phyloP scores from a whole-genome alignment of 805 yeast genomes.

The Lipomyces yamanashiensis region DNA sequence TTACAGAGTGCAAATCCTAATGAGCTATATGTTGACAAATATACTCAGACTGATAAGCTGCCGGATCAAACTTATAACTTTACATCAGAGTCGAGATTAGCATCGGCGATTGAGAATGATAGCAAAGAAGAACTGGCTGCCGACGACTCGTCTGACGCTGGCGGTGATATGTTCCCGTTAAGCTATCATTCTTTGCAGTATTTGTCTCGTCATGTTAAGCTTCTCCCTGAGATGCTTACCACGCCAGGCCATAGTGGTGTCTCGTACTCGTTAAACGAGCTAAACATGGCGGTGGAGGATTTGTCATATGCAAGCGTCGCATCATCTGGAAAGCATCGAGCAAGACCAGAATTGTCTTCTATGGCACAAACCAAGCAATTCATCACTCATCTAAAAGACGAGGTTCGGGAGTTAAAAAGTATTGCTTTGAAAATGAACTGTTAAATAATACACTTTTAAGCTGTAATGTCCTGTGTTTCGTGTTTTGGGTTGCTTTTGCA shows the following conservation, averaged over 20 bases:
- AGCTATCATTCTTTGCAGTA: constrained; percentile 16
- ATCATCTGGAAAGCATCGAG: not conserved
- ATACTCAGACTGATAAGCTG: constrained; percentile 30
- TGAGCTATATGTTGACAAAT: constrained; percentile 16
- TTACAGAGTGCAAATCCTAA: not conserved
- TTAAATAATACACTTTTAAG: not conserved
- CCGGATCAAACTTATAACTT: not conserved
- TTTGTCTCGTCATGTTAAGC: constrained; percentile 1
- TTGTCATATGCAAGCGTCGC: constrained; percentile 10
- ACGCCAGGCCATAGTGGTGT: constrained; percentile 16
- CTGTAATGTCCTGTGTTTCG: not conserved
- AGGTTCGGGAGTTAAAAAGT: constrained; percentile 32
- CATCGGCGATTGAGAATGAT: not conserved
- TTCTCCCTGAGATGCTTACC: constrained; percentile 9
- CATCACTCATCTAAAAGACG: constrained; percentile 25
- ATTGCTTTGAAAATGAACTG: constrained; percentile 22
- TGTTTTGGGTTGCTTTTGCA: not conserved
- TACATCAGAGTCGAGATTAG: not conserved
- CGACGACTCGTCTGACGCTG: not conserved
- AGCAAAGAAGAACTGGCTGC: not conserved
- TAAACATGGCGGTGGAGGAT: constrained; percentile 14
- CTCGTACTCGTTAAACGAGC: constrained; percentile 27
- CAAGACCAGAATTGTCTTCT: constrained; percentile 10
- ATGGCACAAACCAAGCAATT: constrained; percentile 11
- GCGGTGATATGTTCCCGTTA: constrained; percentile 7